These are phyloP conservation scores for Porcisia hertigi DNA, from an alignment of 208 protist species.

Conservation along the genomic window DNA sequence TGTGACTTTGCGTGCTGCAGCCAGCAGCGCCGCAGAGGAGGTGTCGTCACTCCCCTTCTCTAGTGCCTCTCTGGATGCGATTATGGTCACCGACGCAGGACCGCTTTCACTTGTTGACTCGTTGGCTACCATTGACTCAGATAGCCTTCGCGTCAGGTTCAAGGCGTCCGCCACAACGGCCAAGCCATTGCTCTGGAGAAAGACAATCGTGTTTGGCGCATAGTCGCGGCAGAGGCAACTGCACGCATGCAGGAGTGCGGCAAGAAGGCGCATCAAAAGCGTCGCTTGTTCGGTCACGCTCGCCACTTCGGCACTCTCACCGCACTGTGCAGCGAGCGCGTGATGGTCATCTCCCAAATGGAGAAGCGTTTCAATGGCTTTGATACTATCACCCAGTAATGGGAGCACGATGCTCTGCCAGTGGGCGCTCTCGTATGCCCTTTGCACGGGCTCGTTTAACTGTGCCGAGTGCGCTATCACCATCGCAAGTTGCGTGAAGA, in stretches of 20 bases:
- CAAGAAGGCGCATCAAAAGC: conserved; percentile 25
- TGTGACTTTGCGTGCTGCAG: conserved; percentile 36
- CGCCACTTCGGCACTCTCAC: background rate
- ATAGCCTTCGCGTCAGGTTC: conserved; percentile 4
- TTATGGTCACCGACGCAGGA: background rate
- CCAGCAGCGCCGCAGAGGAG: conserved; percentile 3
- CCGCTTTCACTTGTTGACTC: background rate
- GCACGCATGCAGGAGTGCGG: conserved; percentile 59
- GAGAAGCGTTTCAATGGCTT: background rate
- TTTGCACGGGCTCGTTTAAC: conserved; percentile 66
- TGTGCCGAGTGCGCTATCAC: conserved; percentile 54
- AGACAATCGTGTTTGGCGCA: conserved; percentile 41
- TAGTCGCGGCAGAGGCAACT: conserved; percentile 75
- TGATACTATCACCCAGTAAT: conserved; percentile 14
- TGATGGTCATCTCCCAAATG: background rate
- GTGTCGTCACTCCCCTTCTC: background rate
- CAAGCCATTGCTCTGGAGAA: conserved; percentile 43
- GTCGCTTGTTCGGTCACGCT: background rate
- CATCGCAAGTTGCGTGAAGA: conserved; percentile 19
- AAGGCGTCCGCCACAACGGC: conserved; percentile 24
- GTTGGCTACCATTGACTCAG: background rate
- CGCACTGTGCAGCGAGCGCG: background rate
- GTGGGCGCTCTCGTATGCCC: conserved; percentile 38
- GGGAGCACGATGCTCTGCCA: conserved; percentile 37
- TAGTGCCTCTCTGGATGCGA: background rate